Percentiles rank a stretch among this genome's conserved stretches.
Evolutionary conservation across 2,329 filamentous ascomycete species (phyloP).

Genomic region (Akanthomyces lecanii): DNA sequence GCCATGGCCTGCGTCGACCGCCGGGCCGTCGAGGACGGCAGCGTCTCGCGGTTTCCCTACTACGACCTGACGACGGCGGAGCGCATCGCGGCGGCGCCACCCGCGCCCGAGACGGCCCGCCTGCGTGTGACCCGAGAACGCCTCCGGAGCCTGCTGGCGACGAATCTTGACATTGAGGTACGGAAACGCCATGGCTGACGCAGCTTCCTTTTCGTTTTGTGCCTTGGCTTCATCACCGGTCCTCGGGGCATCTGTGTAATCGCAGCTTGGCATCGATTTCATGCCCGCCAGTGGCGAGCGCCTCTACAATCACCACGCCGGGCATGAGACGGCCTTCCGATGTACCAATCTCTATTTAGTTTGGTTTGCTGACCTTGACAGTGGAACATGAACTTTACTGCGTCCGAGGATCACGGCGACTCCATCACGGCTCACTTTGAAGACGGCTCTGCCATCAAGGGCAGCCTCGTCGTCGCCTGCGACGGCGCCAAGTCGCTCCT

Average conservation of each 20-base stretch:
- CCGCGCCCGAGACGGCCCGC: conserved; percentile 40
- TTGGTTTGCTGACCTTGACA: conserved; percentile 20
- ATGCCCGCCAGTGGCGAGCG: too few species aligned
- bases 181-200: not conserved
- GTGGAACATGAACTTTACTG: conserved; percentile 38
- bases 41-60: conserved; percentile 48
- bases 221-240: too few species aligned
- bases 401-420: conserved; percentile 29
- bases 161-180: conserved; percentile 44
- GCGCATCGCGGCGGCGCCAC: conserved; percentile 36
- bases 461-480: conserved; percentile 45
- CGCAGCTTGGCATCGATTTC: too few species aligned
- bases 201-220: too few species aligned
- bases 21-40: conserved; percentile 43
- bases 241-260: too few species aligned
- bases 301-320: too few species aligned
- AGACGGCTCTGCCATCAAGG: conserved; percentile 39
- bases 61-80: conserved; percentile 51
- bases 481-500: conserved; percentile 46
- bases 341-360: too few species aligned
- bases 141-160: conserved; percentile 42
- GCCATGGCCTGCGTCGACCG: conserved; percentile 49
- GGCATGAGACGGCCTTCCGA: too few species aligned
- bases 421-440: conserved; percentile 42
- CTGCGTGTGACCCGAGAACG: conserved; percentile 46